phyloP scores from a whole-genome alignment of 306 rosid species.

The Prunus fruticosa region DNA sequence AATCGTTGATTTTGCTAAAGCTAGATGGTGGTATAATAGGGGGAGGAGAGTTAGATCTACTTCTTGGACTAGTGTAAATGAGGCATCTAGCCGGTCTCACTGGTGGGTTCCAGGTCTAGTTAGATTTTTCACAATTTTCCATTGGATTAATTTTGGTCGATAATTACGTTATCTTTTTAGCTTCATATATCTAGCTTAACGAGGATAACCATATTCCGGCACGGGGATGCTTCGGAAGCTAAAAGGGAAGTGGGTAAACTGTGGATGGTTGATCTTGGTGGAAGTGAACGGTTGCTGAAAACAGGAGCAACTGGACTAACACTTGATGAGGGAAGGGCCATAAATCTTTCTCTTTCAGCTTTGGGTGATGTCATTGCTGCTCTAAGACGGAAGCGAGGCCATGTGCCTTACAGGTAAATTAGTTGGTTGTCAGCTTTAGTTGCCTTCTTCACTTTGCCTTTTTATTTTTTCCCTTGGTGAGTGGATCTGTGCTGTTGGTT shows the following conservation, averaged over 20 bases:
- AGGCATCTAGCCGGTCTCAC: constrained; percentile 96
- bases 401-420: constrained; percentile 92
- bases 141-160: constrained; percentile 64
- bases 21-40: constrained; percentile 82
- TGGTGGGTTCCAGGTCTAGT: constrained; percentile 68
- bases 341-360: constrained; percentile 96
- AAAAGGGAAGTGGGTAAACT: constrained; percentile 66
- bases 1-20: constrained; percentile 64
- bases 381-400: constrained; percentile 76
- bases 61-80: constrained; percentile 91
- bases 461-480: constrained; percentile 5
- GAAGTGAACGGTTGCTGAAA: constrained; percentile 86
- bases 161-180: constrained; percentile 87
- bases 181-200: constrained; percentile 97
- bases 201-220: constrained; percentile 74
- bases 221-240: constrained; percentile 49
- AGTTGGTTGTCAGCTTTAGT: constrained; percentile 22
- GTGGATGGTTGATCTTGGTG: constrained; percentile 99
- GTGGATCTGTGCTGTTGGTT: too few relatives aligned
- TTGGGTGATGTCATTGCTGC: constrained; percentile 93
- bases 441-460: constrained; percentile 5
- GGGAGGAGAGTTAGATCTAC: constrained; percentile 84
- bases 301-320: constrained; percentile 92
- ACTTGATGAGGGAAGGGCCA: constrained; percentile 93
- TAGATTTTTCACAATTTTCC: constrained; percentile 33